These are phyloP conservation scores for Xylaria polymorpha DNA, from an alignment of 2,329 filamentous ascomycete genomes.

Conservation along the genomic window DNA sequence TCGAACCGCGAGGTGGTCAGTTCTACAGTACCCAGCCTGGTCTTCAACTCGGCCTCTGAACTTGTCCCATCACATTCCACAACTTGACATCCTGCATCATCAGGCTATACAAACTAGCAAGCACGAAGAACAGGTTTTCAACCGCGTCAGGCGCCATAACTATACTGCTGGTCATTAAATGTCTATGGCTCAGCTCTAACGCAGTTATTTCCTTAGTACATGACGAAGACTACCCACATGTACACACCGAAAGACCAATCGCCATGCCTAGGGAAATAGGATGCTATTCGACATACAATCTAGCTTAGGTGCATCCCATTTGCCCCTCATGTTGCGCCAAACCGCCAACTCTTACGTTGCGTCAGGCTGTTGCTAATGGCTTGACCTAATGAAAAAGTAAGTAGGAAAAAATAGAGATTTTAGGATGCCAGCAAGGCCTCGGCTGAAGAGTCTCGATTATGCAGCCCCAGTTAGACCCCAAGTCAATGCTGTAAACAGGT, in stretches of 20 bases:
- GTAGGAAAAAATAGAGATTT: conserved; percentile 20
- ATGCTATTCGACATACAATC: conserved; percentile 59
- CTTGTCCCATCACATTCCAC: conserved; percentile 1
- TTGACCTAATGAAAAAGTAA: conserved; percentile 18
- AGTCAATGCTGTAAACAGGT: conserved; percentile 34
- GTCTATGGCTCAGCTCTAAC: conserved; percentile 3
- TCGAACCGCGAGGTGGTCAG: neutral
- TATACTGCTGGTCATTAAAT: conserved; percentile 11
- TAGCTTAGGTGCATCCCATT: conserved; percentile 52
- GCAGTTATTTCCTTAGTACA: conserved; percentile 20
- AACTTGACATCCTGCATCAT: neutral
- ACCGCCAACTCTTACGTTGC: conserved; percentile 30
- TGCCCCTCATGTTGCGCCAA: conserved; percentile 41
- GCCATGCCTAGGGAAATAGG: conserved; percentile 51
- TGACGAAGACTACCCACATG: conserved; percentile 33
- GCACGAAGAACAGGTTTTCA: neutral
- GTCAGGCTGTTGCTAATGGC: conserved; percentile 13
- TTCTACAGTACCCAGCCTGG: neutral
- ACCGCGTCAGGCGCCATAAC: neutral
- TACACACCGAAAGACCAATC: conserved; percentile 44
- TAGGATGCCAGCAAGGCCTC: conserved; percentile 19
- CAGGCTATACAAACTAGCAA: neutral
- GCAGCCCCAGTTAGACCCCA: conserved; percentile 25
- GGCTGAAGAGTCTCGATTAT: conserved; percentile 16
- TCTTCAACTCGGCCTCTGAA: neutral